These are phyloP conservation scores for Linderniella brevidens DNA, from an alignment of 257 asterid species.

Conservation along the genomic window DNA sequence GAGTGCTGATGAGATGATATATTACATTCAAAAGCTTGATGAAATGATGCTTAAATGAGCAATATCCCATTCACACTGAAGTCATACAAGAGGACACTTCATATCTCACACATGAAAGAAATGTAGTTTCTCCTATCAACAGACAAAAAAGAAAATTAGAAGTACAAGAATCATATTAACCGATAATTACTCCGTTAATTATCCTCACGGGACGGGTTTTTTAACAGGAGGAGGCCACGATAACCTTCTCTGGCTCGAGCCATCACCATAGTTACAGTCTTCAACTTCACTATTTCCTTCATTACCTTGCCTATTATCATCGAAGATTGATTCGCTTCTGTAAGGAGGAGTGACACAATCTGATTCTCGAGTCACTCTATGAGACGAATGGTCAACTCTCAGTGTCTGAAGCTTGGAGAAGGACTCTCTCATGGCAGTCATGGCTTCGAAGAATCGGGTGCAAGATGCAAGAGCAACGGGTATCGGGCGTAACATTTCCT, in stretches of 20 bases:
- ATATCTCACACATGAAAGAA: too few relatives aligned
- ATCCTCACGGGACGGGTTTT: too few relatives aligned
- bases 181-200: too few relatives aligned
- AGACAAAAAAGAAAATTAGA: too few relatives aligned
- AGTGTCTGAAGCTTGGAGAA: constrained; percentile 70
- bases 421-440: constrained; percentile 93
- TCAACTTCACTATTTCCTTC: constrained; percentile 16
- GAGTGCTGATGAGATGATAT: too few relatives aligned
- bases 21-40: too few relatives aligned
- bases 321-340: constrained; percentile 60
- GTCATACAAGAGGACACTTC: too few relatives aligned
- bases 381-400: constrained; percentile 61
- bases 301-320: constrained; percentile 29
- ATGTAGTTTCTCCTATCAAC: too few relatives aligned
- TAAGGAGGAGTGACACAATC: constrained; percentile 70
- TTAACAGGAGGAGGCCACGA: constrained; percentile 34
- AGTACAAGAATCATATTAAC: too few relatives aligned
- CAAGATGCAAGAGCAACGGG: constrained; percentile 98
- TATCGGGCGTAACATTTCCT: constrained; percentile 96
- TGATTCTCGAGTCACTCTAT: constrained; percentile 30
- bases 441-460: constrained; percentile 92
- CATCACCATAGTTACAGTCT: constrained; percentile 25
- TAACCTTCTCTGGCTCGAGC: constrained; percentile 34
- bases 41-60: too few relatives aligned
- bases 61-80: too few relatives aligned